Evolutionary conservation across 139 green algal species (phyloP), one percentile per base, ranked within the genome.

Genomic region (Zygnema cylindricum): DNA sequence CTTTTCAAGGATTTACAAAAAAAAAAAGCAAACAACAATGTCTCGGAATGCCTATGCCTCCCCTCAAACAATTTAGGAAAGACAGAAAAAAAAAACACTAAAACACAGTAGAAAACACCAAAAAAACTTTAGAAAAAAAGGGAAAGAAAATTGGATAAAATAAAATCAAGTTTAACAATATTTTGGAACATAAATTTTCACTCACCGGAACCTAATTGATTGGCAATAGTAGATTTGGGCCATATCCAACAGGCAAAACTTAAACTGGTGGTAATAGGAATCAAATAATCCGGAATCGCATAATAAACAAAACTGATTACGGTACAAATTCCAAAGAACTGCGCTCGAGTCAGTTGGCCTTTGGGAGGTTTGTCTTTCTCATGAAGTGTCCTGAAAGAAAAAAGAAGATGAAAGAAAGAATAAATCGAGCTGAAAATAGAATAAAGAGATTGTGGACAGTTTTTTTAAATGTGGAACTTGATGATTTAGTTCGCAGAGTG

Each of bases 191-290:
- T 0, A 82, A 69, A 7, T 35, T 38, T 43, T 16, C 1, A 82
- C 76, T 1, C 77, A 86, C 79, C 79, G 43, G 43, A 86, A 23
- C 79, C 79, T 16, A 86, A 30, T 38, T 86, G 79, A 35, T 86
- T 39, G 11, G 79, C 79, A 22, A 69, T 54, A 7, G 73, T 39
- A 42, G 40, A 40, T 25, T 49, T 1, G 25, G 40, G 40, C 40
- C 40, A 86, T 39, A 77, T 69, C 79, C 79, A 86, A 42, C 79
- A 86, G 35, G 73, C 42, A 39, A 39, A 86, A 42, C 54, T 79
- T 39, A 86, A 42, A 30, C 40, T 79, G 40, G 35, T 73, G 25
- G 82, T n/a, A 42, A 86, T 55, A 42, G 79, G 40, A 23, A 55
- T 55, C 40, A 86, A 30, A 42, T 86, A 55, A 32, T 33, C 79